Percentiles rank a stretch among this genome's conserved stretches.
Evolutionary conservation across 495 filamentous ascomycete species (phyloP).

Genomic region (Tetracladium marchalianum): DNA sequence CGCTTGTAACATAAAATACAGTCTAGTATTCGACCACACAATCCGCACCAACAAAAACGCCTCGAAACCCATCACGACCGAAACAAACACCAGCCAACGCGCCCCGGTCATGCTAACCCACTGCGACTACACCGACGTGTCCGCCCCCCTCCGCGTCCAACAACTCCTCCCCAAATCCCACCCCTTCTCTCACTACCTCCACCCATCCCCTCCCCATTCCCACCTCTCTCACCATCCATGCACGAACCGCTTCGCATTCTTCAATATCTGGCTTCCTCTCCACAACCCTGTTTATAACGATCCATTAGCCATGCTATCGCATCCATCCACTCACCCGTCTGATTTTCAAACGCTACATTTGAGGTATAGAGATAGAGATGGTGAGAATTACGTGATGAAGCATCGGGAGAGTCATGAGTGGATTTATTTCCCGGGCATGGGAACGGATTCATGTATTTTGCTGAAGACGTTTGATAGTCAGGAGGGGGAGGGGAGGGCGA

Average conservation of each 20-base stretch:
- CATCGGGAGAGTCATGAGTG: conserved; percentile 19
- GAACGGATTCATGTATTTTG: conserved; percentile 18
- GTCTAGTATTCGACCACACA: conserved; percentile 27
- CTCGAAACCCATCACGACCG: conserved; percentile 20
- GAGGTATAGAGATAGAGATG: conserved; percentile 23
- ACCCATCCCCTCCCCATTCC: conserved; percentile 14
- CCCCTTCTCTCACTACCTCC: conserved; percentile 18
- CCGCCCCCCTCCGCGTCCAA: conserved; percentile 20
- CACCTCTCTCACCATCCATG: not conserved
- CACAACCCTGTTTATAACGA: conserved; percentile 19
- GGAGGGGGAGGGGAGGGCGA: conserved; percentile 3
- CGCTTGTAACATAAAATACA: too few species aligned
- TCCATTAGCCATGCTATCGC: conserved; percentile 26
- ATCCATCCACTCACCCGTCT: conserved; percentile 10
- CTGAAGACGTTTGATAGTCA: conserved; percentile 22
- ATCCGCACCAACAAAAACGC: conserved; percentile 23
- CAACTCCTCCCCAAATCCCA: conserved; percentile 21
- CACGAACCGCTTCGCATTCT: conserved; percentile 18
- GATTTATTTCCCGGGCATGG: conserved; percentile 26
- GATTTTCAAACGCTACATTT: conserved; percentile 28
- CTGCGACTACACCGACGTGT: conserved; percentile 27
- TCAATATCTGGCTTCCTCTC: conserved; percentile 28
- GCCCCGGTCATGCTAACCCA: conserved; percentile 26
- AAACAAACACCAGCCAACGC: conserved; percentile 24
- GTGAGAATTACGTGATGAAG: conserved; percentile 27